These are phyloP conservation scores for Quillaja saponaria DNA, from an alignment of 306 rosid genomes.

Conservation along the genomic window DNA sequence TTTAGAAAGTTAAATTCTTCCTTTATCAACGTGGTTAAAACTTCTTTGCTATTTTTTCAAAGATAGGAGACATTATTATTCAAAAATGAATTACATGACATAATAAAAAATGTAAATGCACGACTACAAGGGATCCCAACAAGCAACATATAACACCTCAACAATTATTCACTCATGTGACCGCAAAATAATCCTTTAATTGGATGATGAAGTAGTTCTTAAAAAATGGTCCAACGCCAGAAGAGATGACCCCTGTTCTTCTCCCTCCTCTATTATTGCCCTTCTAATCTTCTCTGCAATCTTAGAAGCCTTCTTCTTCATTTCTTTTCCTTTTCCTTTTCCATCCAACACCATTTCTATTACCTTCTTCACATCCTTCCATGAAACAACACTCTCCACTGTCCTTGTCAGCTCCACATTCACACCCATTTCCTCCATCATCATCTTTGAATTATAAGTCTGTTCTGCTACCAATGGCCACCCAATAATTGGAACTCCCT, in stretches of 20 bases:
- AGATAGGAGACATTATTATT: too few species aligned
- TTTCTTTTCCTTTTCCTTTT: constrained; percentile 48
- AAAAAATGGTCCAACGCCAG: constrained; percentile 47
- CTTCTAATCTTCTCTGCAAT: constrained; percentile 39
- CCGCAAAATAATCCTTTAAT: too few species aligned
- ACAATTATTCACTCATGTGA: too few species aligned
- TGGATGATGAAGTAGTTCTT: constrained; percentile 24
- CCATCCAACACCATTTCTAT: constrained; percentile 47
- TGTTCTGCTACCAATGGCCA: constrained; percentile 90
- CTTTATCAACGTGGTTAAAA: too few species aligned
- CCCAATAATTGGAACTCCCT: constrained; percentile 73
- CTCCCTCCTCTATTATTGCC: constrained; percentile 37
- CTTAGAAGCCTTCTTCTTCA: constrained; percentile 47
- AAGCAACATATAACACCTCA: too few species aligned
- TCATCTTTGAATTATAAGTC: constrained; percentile 68
- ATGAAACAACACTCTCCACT: constrained; percentile 31
- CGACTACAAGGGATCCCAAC: too few species aligned
- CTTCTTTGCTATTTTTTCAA: too few species aligned
- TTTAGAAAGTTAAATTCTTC: too few species aligned
- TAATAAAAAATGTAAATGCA: too few species aligned
- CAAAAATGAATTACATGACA: too few species aligned
- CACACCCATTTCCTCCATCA: constrained; percentile 73
- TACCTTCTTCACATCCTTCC: constrained; percentile 50
- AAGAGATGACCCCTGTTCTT: constrained; percentile 38
- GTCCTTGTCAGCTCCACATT: constrained; percentile 56